These are phyloP conservation scores for Sarocladium kiliense DNA, from an alignment of 2,329 filamentous ascomycete genomes.

Conservation along the genomic window DNA sequence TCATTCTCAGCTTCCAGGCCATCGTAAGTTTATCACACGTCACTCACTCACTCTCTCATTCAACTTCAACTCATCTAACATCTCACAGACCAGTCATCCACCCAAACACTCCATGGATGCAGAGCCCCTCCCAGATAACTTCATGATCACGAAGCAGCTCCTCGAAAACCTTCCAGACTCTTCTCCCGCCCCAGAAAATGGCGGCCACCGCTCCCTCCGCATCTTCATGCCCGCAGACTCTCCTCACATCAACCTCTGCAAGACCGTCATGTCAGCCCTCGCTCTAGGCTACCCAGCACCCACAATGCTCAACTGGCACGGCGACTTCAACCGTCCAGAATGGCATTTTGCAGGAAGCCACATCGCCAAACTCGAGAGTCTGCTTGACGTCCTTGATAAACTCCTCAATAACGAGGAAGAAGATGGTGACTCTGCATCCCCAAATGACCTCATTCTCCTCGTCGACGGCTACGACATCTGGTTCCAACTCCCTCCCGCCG, in stretches of 20 bases:
- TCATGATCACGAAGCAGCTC: neutral
- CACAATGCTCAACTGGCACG: slow-evolving; percentile 30
- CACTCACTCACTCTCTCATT: neutral
- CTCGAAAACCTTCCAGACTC: neutral
- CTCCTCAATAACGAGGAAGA: slow-evolving; percentile 18
- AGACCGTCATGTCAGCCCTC: slow-evolving; percentile 31
- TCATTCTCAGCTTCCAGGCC: neutral
- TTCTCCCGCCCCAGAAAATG: neutral
- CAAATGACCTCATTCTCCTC: slow-evolving; percentile 29
- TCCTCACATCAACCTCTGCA: slow-evolving; percentile 32
- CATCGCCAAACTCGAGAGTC: slow-evolving; percentile 31
- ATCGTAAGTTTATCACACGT: neutral
- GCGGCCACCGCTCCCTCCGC: slow-evolving; percentile 22
- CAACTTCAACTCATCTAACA: neutral
- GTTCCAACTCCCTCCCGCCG: slow-evolving; percentile 33
- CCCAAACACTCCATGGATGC: neutral
- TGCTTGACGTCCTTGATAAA: slow-evolving; percentile 24
- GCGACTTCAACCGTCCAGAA: slow-evolving; percentile 29
- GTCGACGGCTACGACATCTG: slow-evolving; percentile 33
- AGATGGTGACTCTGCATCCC: slow-evolving; percentile 11
- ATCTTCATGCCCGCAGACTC: slow-evolving; percentile 33
- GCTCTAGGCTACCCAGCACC: slow-evolving; percentile 32
- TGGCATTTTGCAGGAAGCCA: slow-evolving; percentile 34
- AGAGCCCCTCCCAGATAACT: neutral
- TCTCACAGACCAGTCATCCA: neutral